Conservation (phyloP, 352 stramenopile genomes). For the Globisporangium viniferum region DNA sequence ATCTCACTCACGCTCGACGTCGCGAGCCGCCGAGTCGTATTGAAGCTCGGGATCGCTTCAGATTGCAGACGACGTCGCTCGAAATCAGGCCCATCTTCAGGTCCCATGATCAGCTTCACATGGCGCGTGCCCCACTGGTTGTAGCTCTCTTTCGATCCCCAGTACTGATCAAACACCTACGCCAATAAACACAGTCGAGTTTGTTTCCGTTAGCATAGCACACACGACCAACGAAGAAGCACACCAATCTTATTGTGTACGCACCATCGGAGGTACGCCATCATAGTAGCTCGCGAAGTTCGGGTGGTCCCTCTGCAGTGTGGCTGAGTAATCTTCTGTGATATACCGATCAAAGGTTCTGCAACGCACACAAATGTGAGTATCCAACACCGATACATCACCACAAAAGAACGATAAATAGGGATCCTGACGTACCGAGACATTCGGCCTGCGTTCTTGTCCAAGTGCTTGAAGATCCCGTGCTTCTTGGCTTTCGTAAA, state of each 20-base stretch:
- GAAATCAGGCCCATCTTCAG: constrained; percentile 23
- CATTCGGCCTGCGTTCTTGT: constrained; percentile 47
- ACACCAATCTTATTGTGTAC: background rate
- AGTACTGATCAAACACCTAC: constrained; percentile 55
- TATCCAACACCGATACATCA: background rate
- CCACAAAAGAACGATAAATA: background rate
- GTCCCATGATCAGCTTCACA: constrained; percentile 40
- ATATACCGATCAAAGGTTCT: constrained; percentile 74
- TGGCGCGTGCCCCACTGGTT: constrained; percentile 55
- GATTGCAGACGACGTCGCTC: constrained; percentile 40
- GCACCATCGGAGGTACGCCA: constrained; percentile 22
- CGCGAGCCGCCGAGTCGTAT: constrained; percentile 4
- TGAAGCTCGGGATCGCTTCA: constrained; percentile 21
- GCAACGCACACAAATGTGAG: background rate
- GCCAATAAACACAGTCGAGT: background rate
- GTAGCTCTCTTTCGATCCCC: constrained; percentile 57
- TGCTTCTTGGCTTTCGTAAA: constrained; percentile 61
- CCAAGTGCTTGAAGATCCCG: constrained; percentile 53
- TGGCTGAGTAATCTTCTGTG: constrained; percentile 54
- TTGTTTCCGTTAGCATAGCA: background rate
- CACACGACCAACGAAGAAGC: background rate
- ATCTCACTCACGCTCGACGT: constrained; percentile 20
- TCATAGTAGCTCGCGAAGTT: constrained; percentile 65
- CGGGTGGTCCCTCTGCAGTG: constrained; percentile 52
- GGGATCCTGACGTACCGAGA: constrained; percentile 30